Evolutionary conservation across 768 basidiomycete species (phyloP).

Genomic region (Imleria badia): DNA sequence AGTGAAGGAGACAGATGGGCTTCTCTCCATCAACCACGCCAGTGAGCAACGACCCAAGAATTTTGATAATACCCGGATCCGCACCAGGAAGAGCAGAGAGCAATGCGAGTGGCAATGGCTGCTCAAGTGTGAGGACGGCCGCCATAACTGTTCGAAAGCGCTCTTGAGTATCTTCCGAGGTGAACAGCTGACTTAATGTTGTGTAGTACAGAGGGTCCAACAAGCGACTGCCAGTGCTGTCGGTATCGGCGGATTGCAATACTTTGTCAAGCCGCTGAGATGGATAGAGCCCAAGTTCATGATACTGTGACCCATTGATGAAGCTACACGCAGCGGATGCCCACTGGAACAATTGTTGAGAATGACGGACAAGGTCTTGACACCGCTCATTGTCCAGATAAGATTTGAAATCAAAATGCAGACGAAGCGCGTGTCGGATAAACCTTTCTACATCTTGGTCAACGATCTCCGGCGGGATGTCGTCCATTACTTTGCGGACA

Average conservation of each 20-base stretch:
- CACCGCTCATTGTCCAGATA: too few species aligned
- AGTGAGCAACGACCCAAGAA: background rate
- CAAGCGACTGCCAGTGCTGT: background rate
- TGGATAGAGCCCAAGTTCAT: background rate
- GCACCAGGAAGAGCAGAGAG: background rate
- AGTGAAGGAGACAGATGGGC: too few species aligned
- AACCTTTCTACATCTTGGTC: background rate
- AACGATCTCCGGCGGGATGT: background rate
- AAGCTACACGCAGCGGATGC: too few species aligned
- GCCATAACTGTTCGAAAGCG: constrained; percentile 4
- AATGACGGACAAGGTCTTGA: too few species aligned
- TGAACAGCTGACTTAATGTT: too few species aligned
- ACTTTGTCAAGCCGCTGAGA: background rate
- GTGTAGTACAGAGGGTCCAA: background rate
- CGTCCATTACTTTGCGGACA: constrained; percentile 12
- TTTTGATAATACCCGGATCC: background rate
- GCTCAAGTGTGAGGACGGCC: too few species aligned
- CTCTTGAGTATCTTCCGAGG: background rate
- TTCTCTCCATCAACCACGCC: too few species aligned
- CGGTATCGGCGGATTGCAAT: too few species aligned
- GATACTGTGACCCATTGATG: too few species aligned
- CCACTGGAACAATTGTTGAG: constrained; percentile 24
- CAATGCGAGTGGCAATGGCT: too few species aligned
- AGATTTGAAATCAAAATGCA: background rate
- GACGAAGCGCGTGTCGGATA: background rate